Evolutionary conservation across 306 rosid genomes (phyloP).

Genomic region (Erythrophleum fordii): DNA sequence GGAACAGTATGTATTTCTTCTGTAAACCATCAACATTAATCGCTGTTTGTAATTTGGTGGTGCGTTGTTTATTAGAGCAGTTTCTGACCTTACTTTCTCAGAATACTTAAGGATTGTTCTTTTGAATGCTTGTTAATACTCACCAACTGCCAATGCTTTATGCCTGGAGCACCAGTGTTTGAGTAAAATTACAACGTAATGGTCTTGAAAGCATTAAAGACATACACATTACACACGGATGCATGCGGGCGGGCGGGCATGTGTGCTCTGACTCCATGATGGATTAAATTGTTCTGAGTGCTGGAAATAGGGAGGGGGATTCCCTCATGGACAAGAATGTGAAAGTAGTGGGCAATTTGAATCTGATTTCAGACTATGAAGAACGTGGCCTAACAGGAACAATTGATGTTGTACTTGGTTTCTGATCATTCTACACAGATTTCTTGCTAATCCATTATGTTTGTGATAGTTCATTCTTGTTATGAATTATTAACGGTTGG

Average conservation of each 20-base stretch:
- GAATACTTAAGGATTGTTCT: neutral
- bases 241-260: too few species aligned
- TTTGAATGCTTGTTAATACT: neutral
- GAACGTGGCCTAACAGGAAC: neutral
- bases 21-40: neutral
- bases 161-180: neutral
- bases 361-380: neutral
- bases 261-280: neutral
- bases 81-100: neutral
- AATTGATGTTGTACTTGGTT: neutral
- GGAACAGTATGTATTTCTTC: constrained; percentile 69
- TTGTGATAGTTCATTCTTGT: neutral
- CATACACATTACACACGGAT: too few species aligned
- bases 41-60: neutral
- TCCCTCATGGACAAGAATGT: neutral
- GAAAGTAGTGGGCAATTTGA: neutral
- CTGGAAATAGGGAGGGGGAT: neutral
- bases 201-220: neutral
- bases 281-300: neutral
- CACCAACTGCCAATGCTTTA: neutral
- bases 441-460: neutral
- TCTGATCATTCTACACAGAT: neutral
- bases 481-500: too few species aligned
- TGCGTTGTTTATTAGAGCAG: neutral
- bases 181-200: neutral